Base-by-base conservation (phyloP, 805 yeast species). In the Ogataea kodamae region DNA sequence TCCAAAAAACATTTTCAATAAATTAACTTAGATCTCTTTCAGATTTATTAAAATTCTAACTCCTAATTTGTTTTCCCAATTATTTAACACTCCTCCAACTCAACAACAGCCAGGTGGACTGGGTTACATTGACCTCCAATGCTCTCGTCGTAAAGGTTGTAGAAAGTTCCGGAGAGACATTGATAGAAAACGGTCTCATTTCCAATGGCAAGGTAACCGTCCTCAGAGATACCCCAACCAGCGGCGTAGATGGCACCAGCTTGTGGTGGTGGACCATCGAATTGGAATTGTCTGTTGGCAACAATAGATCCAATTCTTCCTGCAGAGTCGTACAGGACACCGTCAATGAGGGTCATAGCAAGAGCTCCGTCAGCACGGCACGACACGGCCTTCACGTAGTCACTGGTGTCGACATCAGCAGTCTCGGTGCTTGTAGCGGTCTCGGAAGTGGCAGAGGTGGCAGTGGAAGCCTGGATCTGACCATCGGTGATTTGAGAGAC, bases 231-330 rank as follows among this genome's bases (percentile, higher is more conserved):
- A 35, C 70, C 57, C 75, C 75, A 68, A 40, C 75, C 74, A 33
- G 66, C 69, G 48, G 76, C 75, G 50, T 68, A 66, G 40, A 68
- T 67, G 35, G 74, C 64, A 57, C 74, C 74, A 32, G 74, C 78
- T 61, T 74, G 81, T 44, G 79, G 79, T 59, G 77, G 74, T 32
- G 79, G 79, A 50, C 79, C 80, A 52, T 74, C 81, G 50, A 74
- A 74, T 61, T 74, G 81, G 73, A 74, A 74, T 61, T 74, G 81
- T 62, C 74, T 65, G 73, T 72, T 72, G 39, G 78, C 72, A 45
- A 73, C 79, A 57, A 73, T 72, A 28, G 78, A 68, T 49, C 79
- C 79, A 38, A 73, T 61, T 67, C 79, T 70, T 32, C 71, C 71
- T 40, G 57, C 45, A 14, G 68, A 46, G 48, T 73, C 79, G 12